Conservation (phyloP, 2,329 filamentous ascomycete species). For the Plectosphaerella cucumerina region DNA sequence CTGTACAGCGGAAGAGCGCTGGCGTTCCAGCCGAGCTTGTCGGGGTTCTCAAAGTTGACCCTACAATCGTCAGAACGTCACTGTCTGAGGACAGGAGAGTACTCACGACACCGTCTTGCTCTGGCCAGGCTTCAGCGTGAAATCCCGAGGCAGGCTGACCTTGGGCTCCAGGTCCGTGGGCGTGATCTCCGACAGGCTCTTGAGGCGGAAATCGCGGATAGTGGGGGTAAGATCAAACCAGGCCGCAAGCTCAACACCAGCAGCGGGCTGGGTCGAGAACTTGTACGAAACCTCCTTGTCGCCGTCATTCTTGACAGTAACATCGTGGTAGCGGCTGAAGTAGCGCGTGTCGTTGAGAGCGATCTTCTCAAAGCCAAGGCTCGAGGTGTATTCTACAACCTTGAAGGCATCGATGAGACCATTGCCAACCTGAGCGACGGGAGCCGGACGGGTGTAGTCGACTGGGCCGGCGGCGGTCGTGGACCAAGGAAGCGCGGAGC, state of each 20-base stretch:
- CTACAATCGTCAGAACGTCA: neutral
- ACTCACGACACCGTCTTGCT: slow-evolving; percentile 10
- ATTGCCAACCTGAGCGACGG: slow-evolving; percentile 32
- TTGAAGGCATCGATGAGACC: slow-evolving; percentile 36
- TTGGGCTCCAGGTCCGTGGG: neutral
- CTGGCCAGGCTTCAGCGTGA: slow-evolving; percentile 1
- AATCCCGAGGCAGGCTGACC: neutral
- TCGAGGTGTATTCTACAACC: slow-evolving; percentile 29
- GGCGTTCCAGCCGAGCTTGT: neutral
- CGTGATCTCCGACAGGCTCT: slow-evolving; percentile 6
- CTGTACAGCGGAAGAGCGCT: neutral
- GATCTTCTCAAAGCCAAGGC: slow-evolving; percentile 30
- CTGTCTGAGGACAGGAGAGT: slow-evolving; percentile 22
- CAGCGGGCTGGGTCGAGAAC: slow-evolving; percentile 11
- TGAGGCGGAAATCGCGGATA: slow-evolving; percentile 4
- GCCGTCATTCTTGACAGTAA: slow-evolving; percentile 6
- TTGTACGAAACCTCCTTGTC: slow-evolving; percentile 25
- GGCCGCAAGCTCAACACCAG: slow-evolving; percentile 5
- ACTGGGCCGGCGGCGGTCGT: slow-evolving; percentile 8
- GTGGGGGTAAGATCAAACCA: slow-evolving; percentile 4
- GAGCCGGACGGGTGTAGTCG: slow-evolving; percentile 16
- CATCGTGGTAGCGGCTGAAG: slow-evolving; percentile 20
- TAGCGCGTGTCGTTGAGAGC: slow-evolving; percentile 38
- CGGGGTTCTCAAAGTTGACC: neutral
- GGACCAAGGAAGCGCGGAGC: slow-evolving; percentile 18